These are phyloP conservation scores for Thyridium curvatum DNA, from an alignment of 2,329 filamentous ascomycete species.

Conservation along the genomic window DNA sequence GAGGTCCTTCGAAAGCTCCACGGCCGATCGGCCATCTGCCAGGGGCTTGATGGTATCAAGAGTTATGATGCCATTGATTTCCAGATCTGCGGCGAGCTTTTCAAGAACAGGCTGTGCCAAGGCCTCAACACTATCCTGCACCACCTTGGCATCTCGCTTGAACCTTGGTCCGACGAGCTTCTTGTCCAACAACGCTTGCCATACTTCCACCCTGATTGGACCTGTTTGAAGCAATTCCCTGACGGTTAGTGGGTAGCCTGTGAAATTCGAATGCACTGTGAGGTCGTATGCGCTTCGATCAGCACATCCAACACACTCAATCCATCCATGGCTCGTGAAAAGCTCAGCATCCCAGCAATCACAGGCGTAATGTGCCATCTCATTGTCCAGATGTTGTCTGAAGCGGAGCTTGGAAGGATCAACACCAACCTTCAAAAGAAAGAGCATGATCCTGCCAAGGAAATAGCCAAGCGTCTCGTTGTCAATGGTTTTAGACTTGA, in stretches of 20 bases:
- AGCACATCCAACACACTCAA: constrained; percentile 96
- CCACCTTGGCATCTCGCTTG: constrained; percentile 84
- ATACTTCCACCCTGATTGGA: constrained; percentile 69
- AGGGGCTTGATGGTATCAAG: no score
- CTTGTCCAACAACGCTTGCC: constrained; percentile 80
- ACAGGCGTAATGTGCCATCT: constrained; percentile 82
- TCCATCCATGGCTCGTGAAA: constrained; percentile 88
- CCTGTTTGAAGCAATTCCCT: constrained; percentile 76
- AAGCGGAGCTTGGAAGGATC: constrained; percentile 60
- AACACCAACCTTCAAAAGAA: constrained; percentile 56
- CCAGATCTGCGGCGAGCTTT: no score
- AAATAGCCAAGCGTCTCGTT: constrained; percentile 68
- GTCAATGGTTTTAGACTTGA: constrained; percentile 54
- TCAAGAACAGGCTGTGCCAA: neutral
- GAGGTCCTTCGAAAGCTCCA: no score
- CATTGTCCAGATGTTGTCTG: constrained; percentile 61
- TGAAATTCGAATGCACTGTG: constrained; percentile 88
- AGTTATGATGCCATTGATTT: no score
- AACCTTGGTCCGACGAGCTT: constrained; percentile 94
- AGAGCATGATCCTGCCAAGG: constrained; percentile 57
- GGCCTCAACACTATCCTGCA: neutral
- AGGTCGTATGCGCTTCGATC: constrained; percentile 94
- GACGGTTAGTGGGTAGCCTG: constrained; percentile 78
- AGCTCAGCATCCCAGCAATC: constrained; percentile 99
- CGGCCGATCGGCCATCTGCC: no score